Evolutionary conservation across 1,139 yeast genomes (phyloP), one percentile per base, ranked within the genome.

Genomic region (Magnusiomyces tetraspermus): DNA sequence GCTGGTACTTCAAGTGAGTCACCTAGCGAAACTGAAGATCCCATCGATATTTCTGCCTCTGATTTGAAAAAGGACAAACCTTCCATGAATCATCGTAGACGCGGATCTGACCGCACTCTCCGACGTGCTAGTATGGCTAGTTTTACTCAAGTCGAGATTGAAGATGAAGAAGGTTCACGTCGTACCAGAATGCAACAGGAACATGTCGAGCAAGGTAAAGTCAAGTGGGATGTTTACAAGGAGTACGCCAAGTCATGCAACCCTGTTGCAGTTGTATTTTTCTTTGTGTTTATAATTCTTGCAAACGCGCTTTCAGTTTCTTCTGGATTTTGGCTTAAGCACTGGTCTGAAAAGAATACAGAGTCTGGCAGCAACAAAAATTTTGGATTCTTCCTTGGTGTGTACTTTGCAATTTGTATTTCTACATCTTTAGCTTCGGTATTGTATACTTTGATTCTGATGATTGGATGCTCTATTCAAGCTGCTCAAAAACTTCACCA

Each of bases 301-400:
- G 76, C 89, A 0, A 85, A 82, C 77, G 71, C 78, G 22, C 67
- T 85, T 47, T 77, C 81, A 54, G 86, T 82, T 46, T 68, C 72
- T 49, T 77, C 90, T 46, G 88, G 83, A 64, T 78, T 92, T 51
- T 92, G 98, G 98, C 79, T 92, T 63, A 92, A 92, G 67, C 90
- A 88, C 67, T 94, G 98, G 98, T 88, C 97, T 11, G 98, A 92
- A 66, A 79, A 85, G 38, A 92, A 92, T 65, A 76, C 89, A 3
- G 72, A 68, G 47, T 67, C 72, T 46, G 94, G 92, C 24, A 72
- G 71, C 54, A 90, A 90, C 65, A 95, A 96, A 1, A 67, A 81
- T 56, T 80, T 85, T 33, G 72, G 72, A 49, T 78, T 71, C 62
- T 90, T 89, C 61, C 74, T 92, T 61, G 85, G 88, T 38, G 73